Evolutionary conservation across 345 rosid species (phyloP).

Genomic region (Brassica juncea): DNA sequence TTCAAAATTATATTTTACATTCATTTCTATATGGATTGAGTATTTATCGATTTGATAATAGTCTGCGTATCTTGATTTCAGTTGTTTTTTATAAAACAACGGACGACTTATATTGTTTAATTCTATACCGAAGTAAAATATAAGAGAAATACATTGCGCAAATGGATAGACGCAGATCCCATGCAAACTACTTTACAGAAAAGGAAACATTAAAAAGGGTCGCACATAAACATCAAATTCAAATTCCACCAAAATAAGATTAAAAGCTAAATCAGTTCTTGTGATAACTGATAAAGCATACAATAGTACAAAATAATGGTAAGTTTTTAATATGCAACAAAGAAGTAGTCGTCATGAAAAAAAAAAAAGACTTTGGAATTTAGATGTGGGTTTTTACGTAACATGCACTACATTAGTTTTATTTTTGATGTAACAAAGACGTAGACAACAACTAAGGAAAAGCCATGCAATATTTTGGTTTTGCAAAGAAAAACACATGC

Average conservation of each 20-base stretch:
- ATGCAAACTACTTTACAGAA: conserved; percentile 36
- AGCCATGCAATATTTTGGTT: neutral
- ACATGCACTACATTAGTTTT: neutral
- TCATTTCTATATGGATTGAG: neutral
- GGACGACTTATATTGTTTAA: neutral
- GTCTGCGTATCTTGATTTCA: neutral
- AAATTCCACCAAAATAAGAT: conserved; percentile 7
- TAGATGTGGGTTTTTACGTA: conserved; percentile 7
- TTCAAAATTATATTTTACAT: neutral
- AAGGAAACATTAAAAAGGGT: conserved; percentile 34
- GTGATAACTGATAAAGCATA: neutral
- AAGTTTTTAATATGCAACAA: neutral
- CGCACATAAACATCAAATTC: conserved; percentile 24
- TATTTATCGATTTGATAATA: neutral
- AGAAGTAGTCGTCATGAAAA: neutral
- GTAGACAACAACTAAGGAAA: conserved; percentile 1
- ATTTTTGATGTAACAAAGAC: conserved; percentile 13
- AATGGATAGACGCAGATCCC: conserved; percentile 31
- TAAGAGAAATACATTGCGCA: neutral
- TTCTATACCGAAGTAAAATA: neutral
- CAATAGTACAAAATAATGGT: neutral
- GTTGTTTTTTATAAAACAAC: neutral
- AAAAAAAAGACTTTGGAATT: neutral
- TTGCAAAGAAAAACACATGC: neutral
- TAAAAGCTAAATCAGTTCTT: neutral